Evolutionary conservation across 2,329 filamentous ascomycete genomes (phyloP).

Genomic region (Diaporthe amygdali): DNA sequence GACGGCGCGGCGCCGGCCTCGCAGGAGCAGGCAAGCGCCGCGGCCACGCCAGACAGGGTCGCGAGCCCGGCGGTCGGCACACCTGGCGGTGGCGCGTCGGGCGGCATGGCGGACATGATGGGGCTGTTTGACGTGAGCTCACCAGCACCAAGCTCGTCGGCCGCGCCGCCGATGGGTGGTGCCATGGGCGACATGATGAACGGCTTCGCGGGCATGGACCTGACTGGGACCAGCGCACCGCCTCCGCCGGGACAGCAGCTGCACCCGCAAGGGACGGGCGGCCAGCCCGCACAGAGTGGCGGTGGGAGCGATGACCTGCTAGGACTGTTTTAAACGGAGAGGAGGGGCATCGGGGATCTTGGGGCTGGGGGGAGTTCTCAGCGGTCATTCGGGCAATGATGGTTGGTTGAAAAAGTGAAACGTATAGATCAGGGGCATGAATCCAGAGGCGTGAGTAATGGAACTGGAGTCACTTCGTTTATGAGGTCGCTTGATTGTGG

Average conservation of each 20-base stretch:
- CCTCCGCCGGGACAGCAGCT: constrained; percentile 68
- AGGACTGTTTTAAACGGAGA: constrained; percentile 53
- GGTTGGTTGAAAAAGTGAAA: background rate
- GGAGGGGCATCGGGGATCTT: background rate
- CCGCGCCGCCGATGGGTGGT: constrained; percentile 27
- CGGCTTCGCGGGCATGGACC: constrained; percentile 82
- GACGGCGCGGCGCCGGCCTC: constrained; percentile 90
- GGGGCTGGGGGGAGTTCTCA: background rate
- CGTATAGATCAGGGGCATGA: constrained; percentile 16
- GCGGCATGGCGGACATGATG: constrained; percentile 68
- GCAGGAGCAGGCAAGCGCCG: constrained; percentile 59
- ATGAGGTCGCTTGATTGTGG: too few species aligned
- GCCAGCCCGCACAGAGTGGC: constrained; percentile 54
- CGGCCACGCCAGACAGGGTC: constrained; percentile 72
- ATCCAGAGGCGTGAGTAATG: constrained; percentile 8
- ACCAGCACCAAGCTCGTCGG: constrained; percentile 50
- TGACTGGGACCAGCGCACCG: constrained; percentile 69
- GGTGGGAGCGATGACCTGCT: constrained; percentile 63
- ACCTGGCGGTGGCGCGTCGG: constrained; percentile 42
- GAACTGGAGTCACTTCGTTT: background rate
- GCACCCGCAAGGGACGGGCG: constrained; percentile 41
- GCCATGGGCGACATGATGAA: constrained; percentile 87
- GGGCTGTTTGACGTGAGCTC: constrained; percentile 66
- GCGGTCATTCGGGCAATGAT: constrained; percentile 10
- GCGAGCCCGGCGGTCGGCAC: constrained; percentile 59